These are phyloP conservation scores for Solanum lycopersicoides DNA, from an alignment of 257 asterid genomes.

Conservation along the genomic window DNA sequence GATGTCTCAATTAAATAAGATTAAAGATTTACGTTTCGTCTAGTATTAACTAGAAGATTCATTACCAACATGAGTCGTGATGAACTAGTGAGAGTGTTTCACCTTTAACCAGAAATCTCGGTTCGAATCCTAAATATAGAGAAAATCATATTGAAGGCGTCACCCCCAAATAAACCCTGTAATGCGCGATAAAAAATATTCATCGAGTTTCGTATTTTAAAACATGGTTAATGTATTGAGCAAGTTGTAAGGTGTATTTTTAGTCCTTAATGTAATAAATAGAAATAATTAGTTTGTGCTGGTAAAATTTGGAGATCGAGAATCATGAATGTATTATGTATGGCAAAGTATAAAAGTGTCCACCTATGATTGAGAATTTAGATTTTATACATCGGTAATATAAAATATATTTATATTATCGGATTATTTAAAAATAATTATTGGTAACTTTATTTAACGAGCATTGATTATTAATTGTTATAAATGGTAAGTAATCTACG, in stretches of 20 bases:
- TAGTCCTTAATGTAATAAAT: background rate
- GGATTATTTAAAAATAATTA: background rate
- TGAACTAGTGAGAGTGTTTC: rapidly evolving
- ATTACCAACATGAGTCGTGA: no score
- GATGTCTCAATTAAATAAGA: background rate
- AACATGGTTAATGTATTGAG: background rate
- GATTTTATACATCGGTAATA: background rate
- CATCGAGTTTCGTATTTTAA: no score
- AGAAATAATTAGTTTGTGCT: background rate
- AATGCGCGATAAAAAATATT: no score
- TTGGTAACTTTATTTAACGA: background rate
- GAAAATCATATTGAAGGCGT: rapidly evolving
- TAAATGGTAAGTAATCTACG: background rate
- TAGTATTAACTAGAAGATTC: background rate
- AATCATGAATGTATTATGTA: no score
- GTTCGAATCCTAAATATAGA: rapidly evolving
- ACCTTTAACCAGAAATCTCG: no score
- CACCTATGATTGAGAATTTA: background rate
- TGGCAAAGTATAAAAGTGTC: no score
- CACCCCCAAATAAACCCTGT: no score
- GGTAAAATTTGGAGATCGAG: no score
- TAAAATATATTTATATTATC: background rate
- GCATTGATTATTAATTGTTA: background rate
- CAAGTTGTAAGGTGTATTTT: background rate
- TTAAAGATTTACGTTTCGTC: background rate